Base-by-base conservation (phyloP, 2,329 filamentous ascomycete genomes). In the Aspergillus persii region DNA sequence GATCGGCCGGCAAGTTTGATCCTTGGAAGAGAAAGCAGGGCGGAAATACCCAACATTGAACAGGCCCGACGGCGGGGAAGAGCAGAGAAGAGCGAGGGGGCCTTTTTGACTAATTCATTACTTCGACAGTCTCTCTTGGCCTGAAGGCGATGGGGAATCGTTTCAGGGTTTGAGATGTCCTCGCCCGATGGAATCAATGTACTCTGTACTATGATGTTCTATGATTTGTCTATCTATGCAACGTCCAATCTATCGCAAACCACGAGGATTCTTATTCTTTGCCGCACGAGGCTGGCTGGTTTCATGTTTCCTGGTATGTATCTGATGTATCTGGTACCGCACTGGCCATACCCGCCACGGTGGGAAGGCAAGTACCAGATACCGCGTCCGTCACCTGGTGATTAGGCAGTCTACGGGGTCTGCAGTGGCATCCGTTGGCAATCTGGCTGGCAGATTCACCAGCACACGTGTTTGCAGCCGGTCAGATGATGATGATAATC, bases 1-100 rank as follows among this genome's bases (percentile, higher is more conserved):
- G 66, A 68, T 67, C 65, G 62, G 59, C 64, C 65, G 65, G 64
- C 59, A 65, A 60, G 47, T 63, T 59, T 63, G 65, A 66, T 67
- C 63, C 65, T 60, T 61, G 62, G 62, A 60, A 58, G 57, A 55
- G 56, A 54, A 60, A 56, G 54, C 57, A 49, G 56, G 61, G 62
- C 63, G 61, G 57, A 61, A 64, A 66, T 63, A 64, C 66, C 66
- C 64, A 67, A 63, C 62, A 23, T 60, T 56, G 61, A 61, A 31
- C 44, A 41, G 57, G 33, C 46, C 61, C 60, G 61, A 65, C 61
- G 57, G 62, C 60, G 63, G 62, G 62, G 62, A 50, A 39, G 44
- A 49, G 53, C 49, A n/a, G 54, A 54, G 49, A 58, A 52, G 36
- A 26, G 29, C 23, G 23, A 41, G 52, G 29, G 44, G 33, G 33